Conservation (phyloP, 192 early-diverging fungal species). For the Mortierella antarctica region DNA sequence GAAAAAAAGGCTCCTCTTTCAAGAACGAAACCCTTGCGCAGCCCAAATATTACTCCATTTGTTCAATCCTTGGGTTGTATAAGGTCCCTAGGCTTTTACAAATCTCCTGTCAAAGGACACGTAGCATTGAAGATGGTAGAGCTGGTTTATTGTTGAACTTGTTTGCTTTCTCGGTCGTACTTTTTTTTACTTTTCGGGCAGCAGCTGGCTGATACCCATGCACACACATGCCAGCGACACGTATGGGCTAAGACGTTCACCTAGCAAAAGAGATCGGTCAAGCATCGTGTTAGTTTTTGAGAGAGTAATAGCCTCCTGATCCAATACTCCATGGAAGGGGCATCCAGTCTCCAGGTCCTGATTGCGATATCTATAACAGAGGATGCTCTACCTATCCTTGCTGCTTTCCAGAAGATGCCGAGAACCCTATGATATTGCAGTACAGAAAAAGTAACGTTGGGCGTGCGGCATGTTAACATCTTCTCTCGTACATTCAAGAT, state of each 20-base stretch:
- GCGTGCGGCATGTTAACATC: neutral
- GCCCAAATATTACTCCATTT: no score
- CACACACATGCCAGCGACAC: conserved; percentile 89
- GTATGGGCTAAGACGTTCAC: conserved; percentile 95
- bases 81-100: no score
- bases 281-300: neutral
- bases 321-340: no score
- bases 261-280: conserved; percentile 51
- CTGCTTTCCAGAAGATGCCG: conserved; percentile 95
- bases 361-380: neutral
- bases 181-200: conserved; percentile 30
- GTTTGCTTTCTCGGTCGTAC: neutral
- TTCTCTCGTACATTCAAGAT: neutral
- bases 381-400: conserved; percentile 78
- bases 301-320: neutral
- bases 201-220: conserved; percentile 81
- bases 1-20: neutral
- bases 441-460: neutral
- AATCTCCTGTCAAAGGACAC: no score
- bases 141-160: neutral
- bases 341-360: neutral
- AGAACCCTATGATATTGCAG: conserved; percentile 61
- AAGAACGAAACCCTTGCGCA: neutral
- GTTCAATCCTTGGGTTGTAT: no score
- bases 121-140: neutral